Percentiles rank a stretch among this genome's conserved stretches.
Conservation (phyloP, 352 stramenopile species). For the Pythium coloratum region DNA sequence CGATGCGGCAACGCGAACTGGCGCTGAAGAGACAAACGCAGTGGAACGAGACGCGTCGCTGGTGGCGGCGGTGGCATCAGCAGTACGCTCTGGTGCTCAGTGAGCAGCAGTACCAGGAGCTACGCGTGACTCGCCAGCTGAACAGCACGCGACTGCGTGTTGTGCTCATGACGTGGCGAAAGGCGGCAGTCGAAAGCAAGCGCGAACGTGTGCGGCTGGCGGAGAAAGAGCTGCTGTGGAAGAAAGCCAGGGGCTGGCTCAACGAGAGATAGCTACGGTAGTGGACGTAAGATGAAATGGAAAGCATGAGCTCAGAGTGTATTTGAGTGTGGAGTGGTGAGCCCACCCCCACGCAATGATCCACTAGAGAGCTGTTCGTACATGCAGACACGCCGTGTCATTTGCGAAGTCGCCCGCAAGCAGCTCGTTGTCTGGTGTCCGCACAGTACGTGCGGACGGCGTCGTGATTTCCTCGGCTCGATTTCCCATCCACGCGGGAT, state of each 20-base stretch:
- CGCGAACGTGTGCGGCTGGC: conserved; percentile 29
- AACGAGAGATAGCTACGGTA: conserved; percentile 31
- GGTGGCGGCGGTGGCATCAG: conserved; percentile 21
- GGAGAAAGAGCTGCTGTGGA: conserved; percentile 62
- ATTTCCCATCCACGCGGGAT: conserved; percentile 70
- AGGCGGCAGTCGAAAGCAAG: conserved; percentile 29
- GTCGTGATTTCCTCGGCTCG: conserved; percentile 44
- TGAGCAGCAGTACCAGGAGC: conserved; percentile 9
- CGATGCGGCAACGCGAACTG: conserved; percentile 25
- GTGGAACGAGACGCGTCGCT: conserved; percentile 32
- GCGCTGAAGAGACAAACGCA: conserved; percentile 34
- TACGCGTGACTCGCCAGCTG: conserved; percentile 1
- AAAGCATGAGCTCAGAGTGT: conserved; percentile 3
- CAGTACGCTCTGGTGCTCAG: conserved; percentile 2
- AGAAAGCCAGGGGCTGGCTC: conserved; percentile 65
- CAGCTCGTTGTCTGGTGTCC: conserved; percentile 5
- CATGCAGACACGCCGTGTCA: conserved; percentile 3
- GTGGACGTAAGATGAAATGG: neutral
- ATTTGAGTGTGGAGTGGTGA: neutral
- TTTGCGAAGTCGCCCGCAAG: neutral
- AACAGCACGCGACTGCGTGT: conserved; percentile 23
- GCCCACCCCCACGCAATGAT: neutral
- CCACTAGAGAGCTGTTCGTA: neutral
- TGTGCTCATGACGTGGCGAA: conserved; percentile 37
- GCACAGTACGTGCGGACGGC: conserved; percentile 1